A percentile compares a stretch with the other conserved stretches of the same genome.
phyloP scores from a whole-genome alignment of 2,329 filamentous ascomycete species.

The Botrytis galanthina region DNA sequence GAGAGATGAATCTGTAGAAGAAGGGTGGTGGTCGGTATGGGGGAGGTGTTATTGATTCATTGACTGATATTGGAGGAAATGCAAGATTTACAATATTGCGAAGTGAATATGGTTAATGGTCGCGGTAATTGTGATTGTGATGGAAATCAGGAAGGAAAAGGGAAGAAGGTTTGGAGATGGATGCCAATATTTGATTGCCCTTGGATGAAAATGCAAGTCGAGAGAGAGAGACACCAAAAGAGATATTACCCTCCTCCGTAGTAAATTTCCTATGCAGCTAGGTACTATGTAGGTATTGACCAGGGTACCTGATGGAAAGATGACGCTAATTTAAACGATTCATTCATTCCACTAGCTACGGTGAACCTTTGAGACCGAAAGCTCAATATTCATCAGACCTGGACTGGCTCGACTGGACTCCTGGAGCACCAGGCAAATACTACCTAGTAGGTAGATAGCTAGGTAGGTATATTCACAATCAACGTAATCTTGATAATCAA shows the following conservation, averaged over 20 bases:
- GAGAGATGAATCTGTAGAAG: neutral
- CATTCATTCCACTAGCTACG: slow-evolving; percentile 12
- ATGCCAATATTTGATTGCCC: neutral
- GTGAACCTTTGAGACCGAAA: neutral
- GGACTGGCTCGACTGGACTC: too few relatives aligned
- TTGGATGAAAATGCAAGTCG: neutral
- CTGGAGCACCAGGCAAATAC: too few relatives aligned
- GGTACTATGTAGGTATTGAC: neutral
- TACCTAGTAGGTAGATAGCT: too few relatives aligned
- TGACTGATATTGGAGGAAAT: neutral
- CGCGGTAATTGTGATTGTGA: neutral
- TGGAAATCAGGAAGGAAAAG: neutral
- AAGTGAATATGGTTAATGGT: neutral
- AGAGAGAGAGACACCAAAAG: neutral
- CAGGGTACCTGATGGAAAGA: neutral
- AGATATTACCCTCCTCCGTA: neutral
- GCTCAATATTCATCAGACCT: neutral
- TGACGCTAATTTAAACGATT: neutral
- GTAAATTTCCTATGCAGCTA: neutral
- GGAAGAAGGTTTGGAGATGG: neutral
- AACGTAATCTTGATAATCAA: slow-evolving; percentile 8
- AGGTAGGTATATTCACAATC: neutral
- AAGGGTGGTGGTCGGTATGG: neutral
- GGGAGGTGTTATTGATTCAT: neutral
- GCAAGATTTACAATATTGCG: neutral